Conservation (phyloP, 768 basidiomycete genomes). For the Suillus subaureus region DNA sequence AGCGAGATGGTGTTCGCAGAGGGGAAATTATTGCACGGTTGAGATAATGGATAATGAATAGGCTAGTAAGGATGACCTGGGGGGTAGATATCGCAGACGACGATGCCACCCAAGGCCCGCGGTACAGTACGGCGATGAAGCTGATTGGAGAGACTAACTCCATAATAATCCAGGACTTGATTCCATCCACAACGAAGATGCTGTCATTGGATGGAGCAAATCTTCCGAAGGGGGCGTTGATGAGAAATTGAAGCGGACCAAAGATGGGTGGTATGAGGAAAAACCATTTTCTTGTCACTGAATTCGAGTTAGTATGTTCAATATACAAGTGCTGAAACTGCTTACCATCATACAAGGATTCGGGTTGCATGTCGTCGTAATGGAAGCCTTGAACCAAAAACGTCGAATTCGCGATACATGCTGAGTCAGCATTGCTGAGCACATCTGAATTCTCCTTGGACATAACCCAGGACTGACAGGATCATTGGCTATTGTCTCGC, state of each 20-base stretch:
- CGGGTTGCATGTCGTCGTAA: conserved; percentile 17
- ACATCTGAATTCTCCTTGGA: not conserved
- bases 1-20: conserved; percentile 77
- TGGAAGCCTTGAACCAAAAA: not conserved
- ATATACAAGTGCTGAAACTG: not conserved
- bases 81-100: conserved; percentile 37
- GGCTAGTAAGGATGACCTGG: conserved; percentile 50
- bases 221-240: conserved; percentile 83
- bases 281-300: conserved; percentile 48
- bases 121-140: conserved; percentile 53
- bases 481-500: not conserved
- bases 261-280: conserved; percentile 40
- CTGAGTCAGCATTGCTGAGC: conserved; percentile 22
- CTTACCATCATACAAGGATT: conserved; percentile 27
- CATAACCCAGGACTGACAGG: not conserved
- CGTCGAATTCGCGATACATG: not conserved
- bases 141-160: conserved; percentile 63
- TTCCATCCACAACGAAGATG: conserved; percentile 59
- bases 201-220: conserved; percentile 55
- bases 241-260: conserved; percentile 44
- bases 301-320: not conserved
- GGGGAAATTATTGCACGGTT: conserved; percentile 85
- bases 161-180: conserved; percentile 76
- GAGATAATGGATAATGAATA: conserved; percentile 79
- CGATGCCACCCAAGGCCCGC: conserved; percentile 49